These are phyloP conservation scores for Metschnikowia peoriensis DNA, from an alignment of 805 yeast species.

Conservation along the genomic window DNA sequence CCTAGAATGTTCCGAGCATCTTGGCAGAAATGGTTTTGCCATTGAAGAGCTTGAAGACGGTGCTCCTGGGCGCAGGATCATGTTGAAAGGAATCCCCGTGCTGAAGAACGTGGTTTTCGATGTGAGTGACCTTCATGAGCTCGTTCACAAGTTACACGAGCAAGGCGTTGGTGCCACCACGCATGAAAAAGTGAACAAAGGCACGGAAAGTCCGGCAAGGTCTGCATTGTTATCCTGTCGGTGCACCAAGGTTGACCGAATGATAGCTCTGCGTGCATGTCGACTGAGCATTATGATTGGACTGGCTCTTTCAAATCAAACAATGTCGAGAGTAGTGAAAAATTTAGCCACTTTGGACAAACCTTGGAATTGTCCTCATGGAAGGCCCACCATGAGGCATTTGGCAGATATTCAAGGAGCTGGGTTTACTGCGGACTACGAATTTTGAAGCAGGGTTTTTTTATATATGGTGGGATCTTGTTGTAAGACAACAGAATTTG, in stretches of 20 bases:
- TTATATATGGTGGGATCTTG: no score
- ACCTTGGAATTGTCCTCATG: conserved; percentile 98
- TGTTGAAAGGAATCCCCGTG: conserved; percentile 63
- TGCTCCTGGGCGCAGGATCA: conserved; percentile 56
- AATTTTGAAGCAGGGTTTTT: not conserved
- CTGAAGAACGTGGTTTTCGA: conserved; percentile 71
- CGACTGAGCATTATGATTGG: conserved; percentile 95
- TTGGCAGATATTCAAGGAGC: conserved; percentile 52
- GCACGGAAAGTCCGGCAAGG: not conserved
- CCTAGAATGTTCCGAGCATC: conserved; percentile 53
- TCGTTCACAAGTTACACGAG: conserved; percentile 65
- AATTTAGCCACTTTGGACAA: conserved; percentile 72
- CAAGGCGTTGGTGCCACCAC: conserved; percentile 17
- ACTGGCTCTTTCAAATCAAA: conserved; percentile 50
- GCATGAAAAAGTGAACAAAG: not conserved
- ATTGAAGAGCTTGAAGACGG: conserved; percentile 47
- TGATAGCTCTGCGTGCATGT: conserved; percentile 96
- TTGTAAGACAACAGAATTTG: no score
- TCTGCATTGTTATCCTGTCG: conserved; percentile 21
- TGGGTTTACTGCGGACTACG: conserved; percentile 17
- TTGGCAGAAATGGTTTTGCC: conserved; percentile 74
- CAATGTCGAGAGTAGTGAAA: conserved; percentile 68
- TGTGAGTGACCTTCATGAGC: conserved; percentile 68
- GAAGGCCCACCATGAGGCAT: conserved; percentile 95
- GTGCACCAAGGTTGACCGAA: conserved; percentile 75